Base-by-base conservation (phyloP, 768 basidiomycete genomes). In the Lentinula boryana region DNA sequence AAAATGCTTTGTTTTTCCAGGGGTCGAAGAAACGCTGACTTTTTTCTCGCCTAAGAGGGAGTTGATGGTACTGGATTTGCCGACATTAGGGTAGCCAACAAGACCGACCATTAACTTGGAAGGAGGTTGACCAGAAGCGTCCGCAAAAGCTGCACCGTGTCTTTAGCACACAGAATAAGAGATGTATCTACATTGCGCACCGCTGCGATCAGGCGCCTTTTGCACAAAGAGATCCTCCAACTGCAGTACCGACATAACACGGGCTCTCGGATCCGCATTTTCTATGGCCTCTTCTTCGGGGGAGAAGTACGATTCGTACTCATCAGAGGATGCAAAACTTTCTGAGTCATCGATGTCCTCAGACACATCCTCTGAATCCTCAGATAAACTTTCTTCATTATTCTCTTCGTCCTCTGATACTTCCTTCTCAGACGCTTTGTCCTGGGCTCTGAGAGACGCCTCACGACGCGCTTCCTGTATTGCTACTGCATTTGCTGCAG, bases 1-100 rank as follows among this genome's bases (percentile, higher is more conserved):
- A 76, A 98, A 98, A 74, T 99, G 96, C 70, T 99, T 99, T 13
- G 97, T 99, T 76, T 98, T 92, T 63, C 97, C 97, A 0, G 97
- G 97, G 0, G 97, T 99, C 0, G 96, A 87, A 4, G 96, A 98
- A 31, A 99, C 97, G 69, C 94, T 97, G 64, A 99, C 97, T 80
- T 92, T 94, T 78, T 97, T 96, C 71, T 94, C 90, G 40, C 96
- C 97, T 5, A 99, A 80, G 6, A 99, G 81, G 5, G 96, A 91
- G 71, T 99, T 99, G 68, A 99, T 95, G 5, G 97, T 95, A 63
- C 93, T 95, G 0, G 96, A 98, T 74, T 99, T 99, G 15, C 97
- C 97, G 23, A 98, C 96, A 68, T 99, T 99, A 0, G 97, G 97
- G 70, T 99, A 98, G 32, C 97, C 97, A 44, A 99, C 97, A 13